These are phyloP conservation scores for Raphanus raphanistrum DNA, from an alignment of 345 rosid genomes.

Conservation along the genomic window DNA sequence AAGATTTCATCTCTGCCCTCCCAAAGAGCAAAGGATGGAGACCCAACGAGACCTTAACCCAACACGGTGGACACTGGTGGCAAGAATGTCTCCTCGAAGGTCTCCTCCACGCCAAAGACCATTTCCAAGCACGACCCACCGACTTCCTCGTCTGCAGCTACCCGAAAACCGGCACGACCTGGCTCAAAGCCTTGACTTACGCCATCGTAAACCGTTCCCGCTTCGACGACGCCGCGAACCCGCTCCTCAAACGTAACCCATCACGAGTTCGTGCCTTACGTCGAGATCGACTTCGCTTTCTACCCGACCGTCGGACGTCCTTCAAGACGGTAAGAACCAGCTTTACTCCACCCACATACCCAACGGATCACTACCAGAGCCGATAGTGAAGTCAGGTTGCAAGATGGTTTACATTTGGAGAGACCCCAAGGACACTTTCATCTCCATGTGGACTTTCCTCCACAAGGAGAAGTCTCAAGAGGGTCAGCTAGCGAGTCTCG, in stretches of 20 bases:
- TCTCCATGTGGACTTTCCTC: conserved; percentile 43
- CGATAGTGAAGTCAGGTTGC: conserved; percentile 32
- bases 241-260: conserved; percentile 36
- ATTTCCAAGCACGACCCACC: conserved; percentile 38
- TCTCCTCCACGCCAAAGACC: conserved; percentile 36
- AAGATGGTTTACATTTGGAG: conserved; percentile 44
- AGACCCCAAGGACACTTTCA: conserved; percentile 43
- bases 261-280: conserved; percentile 44
- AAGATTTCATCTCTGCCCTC: conserved; percentile 25
- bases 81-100: conserved; percentile 44
- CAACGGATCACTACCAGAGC: conserved; percentile 30
- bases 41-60: conserved; percentile 31
- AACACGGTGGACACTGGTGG: conserved; percentile 38
- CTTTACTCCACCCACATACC: conserved; percentile 44
- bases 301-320: conserved; percentile 38
- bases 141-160: conserved; percentile 41
- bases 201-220: conserved; percentile 35
- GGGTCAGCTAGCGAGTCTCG: conserved; percentile 36
- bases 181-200: conserved; percentile 44
- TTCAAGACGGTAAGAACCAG: conserved; percentile 29
- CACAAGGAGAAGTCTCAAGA: conserved; percentile 43
- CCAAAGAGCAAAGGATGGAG: conserved; percentile 44
- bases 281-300: conserved; percentile 43
- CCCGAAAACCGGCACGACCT: conserved; percentile 46
- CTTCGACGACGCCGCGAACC: conserved; percentile 21